Evolutionary conservation across 169 alveolate genomes (phyloP), one percentile per base, ranked within the genome.

Genomic region (Plasmodium sp.): DNA sequence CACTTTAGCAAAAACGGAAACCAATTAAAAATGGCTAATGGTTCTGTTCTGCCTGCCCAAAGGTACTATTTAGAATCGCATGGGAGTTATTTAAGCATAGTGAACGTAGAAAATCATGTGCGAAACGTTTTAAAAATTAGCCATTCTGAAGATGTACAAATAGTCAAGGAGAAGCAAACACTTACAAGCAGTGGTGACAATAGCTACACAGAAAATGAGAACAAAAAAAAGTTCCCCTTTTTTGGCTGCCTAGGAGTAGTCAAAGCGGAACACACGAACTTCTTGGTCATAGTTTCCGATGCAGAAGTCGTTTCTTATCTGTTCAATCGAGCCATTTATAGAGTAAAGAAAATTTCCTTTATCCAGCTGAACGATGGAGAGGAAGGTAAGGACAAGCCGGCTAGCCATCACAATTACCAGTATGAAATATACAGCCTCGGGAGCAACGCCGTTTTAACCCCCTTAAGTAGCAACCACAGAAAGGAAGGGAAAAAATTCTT

Each of bases 181-280:
- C 58, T 39, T 39, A 18, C 31, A 43, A 43, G 62, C 73, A 41
- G 54, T 39, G 12, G 31, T 56, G 43, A 81, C 39, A 86, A 77
- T 7, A 41, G 43, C 22, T 67, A 0, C 18, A 31, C n/a, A 41
- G 94, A 80, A 90, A 81, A 80, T 77, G 92, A 81, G 18, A 48
- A 90, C 48, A 80, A 90, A 80, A 81, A 81, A 67, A 31, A 54
- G 54, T 90, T 90, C 74, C 72, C 84, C 92, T 90, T 90, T 90
- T 80, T 41, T 81, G 94, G 94, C 5, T 90, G 94, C 54, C 71
- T 90, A 71, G 94, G 94, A 18, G 80, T 90, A 90, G 51, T 90
- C 12, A 72, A 90, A 43, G 90, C 94, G 51, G 94, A 90, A 41
- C 48, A 74, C 36, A 81, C 36, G 5, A 90, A 90, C 56, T 90